These are phyloP conservation scores for Teratosphaeria epicoccoides DNA, from an alignment of 2,329 filamentous ascomycete species.

Conservation along the genomic window DNA sequence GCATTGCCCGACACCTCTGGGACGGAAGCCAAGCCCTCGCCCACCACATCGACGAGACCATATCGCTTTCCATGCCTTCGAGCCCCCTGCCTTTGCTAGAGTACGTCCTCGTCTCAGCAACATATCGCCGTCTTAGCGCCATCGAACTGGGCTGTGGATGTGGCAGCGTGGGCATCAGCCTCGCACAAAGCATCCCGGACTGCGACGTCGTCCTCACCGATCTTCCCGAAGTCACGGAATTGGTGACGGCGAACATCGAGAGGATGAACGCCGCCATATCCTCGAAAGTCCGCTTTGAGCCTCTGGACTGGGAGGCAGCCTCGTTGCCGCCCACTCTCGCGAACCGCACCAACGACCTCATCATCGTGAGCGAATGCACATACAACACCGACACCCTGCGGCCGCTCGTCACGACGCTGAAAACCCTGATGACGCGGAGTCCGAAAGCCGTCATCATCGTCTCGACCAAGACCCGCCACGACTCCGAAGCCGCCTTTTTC, in stretches of 20 bases:
- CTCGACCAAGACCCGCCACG: conserved; percentile 57
- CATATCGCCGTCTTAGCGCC: conserved; percentile 36
- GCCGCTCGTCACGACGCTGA: conserved; percentile 49
- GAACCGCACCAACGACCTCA: conserved; percentile 43
- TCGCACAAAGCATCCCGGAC: conserved; percentile 44
- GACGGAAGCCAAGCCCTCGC: conserved; percentile 51
- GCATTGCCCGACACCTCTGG: conserved; percentile 63
- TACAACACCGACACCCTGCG: conserved; percentile 61
- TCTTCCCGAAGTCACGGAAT: conserved; percentile 51
- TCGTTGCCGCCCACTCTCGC: conserved; percentile 32
- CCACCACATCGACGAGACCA: conserved; percentile 39
- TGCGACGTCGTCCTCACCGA: conserved; percentile 54
- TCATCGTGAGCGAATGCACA: conserved; percentile 61
- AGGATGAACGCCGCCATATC: conserved; percentile 32
- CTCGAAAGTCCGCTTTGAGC: conserved; percentile 37
- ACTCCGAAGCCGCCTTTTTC: conserved; percentile 57
- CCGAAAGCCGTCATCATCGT: conserved; percentile 45
- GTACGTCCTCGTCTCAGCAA: conserved; percentile 27
- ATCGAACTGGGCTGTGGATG: conserved; percentile 60
- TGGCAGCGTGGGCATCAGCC: conserved; percentile 56
- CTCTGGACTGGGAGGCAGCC: conserved; percentile 52
- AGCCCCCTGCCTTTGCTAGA: conserved; percentile 27
- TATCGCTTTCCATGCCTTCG: conserved; percentile 21
- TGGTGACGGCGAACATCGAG: conserved; percentile 47
- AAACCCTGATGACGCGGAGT: conserved; percentile 36